These are phyloP conservation scores for Arachis stenosperma DNA, from an alignment of 306 rosid genomes.

Conservation along the genomic window DNA sequence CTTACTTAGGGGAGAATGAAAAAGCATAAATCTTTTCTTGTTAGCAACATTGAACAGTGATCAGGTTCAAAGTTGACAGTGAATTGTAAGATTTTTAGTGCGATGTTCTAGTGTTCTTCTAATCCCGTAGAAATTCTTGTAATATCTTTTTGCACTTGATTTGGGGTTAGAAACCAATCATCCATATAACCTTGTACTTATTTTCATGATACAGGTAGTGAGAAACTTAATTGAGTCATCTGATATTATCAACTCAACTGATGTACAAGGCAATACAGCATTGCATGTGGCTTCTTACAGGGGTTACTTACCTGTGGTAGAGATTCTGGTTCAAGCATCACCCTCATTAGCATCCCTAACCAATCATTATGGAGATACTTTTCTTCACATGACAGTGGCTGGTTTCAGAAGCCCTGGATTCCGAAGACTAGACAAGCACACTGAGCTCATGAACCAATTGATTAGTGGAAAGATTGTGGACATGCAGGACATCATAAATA, in stretches of 20 bases:
- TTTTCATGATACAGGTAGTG: constrained; percentile 66
- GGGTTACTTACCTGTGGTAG: constrained; percentile 77
- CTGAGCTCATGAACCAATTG: constrained; percentile 66
- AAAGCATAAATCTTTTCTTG: neutral
- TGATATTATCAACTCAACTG: constrained; percentile 63
- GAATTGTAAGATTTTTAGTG: too few species aligned
- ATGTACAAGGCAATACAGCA: constrained; percentile 84
- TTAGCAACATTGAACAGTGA: constrained; percentile 10
- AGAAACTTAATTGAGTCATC: constrained; percentile 59
- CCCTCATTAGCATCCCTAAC: constrained; percentile 52
- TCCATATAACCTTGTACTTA: neutral
- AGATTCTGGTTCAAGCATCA: constrained; percentile 61
- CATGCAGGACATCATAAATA: constrained; percentile 63
- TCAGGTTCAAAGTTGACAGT: neutral
- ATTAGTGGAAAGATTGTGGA: constrained; percentile 47
- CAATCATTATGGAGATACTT: constrained; percentile 82
- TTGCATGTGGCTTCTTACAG: constrained; percentile 79
- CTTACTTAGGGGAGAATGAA: constrained; percentile 6
- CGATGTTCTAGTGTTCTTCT: too few species aligned
- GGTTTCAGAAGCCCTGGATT: constrained; percentile 92
- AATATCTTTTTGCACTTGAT: neutral
- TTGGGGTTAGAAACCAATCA: neutral
- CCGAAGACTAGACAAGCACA: constrained; percentile 72
- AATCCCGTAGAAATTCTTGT: too few species aligned
- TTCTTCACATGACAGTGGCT: constrained; percentile 84